These are phyloP conservation scores for Pseudogymnoascus sp. DNA, from an alignment of 2,329 filamentous ascomycete species.

Conservation along the genomic window DNA sequence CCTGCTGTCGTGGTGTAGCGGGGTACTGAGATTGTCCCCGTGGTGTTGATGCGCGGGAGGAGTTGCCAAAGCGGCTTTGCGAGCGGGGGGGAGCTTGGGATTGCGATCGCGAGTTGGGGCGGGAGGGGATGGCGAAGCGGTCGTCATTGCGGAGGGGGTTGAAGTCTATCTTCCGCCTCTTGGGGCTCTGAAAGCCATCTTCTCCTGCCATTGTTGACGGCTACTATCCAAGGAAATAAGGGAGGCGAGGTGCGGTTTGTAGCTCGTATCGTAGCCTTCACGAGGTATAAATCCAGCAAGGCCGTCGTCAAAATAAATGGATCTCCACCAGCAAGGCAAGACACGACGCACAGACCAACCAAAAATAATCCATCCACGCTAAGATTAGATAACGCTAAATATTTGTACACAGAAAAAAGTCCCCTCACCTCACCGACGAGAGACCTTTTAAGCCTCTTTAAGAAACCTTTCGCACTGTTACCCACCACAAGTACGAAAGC, in stretches of 20 bases:
- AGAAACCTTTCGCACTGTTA: too few relatives aligned
- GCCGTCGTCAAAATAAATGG: neutral
- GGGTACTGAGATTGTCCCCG: slow-evolving; percentile 25
- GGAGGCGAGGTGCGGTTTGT: neutral
- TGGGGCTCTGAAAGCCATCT: slow-evolving; percentile 42
- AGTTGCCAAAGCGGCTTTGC: slow-evolving; percentile 28
- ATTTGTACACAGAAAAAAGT: neutral
- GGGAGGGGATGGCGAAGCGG: slow-evolving; percentile 38
- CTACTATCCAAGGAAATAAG: neutral
- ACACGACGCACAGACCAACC: neutral
- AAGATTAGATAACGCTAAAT: slow-evolving; percentile 10
- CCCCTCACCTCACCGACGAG: too few relatives aligned
- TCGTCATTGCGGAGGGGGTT: slow-evolving; percentile 45
- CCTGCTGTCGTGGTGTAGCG: slow-evolving; percentile 42
- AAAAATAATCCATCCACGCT: neutral
- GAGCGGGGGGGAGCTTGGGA: slow-evolving; percentile 28
- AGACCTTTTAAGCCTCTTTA: too few relatives aligned
- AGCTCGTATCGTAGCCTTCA: neutral
- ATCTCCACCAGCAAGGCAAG: neutral
- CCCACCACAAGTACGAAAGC: too few relatives aligned
- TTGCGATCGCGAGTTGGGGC: slow-evolving; percentile 12
- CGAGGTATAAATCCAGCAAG: neutral
- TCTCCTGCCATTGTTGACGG: slow-evolving; percentile 29
- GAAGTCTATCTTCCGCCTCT: slow-evolving; percentile 58
- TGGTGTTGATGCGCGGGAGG: slow-evolving; percentile 27